A percentile compares a stretch with the other conserved stretches of the same genome.
phyloP scores from a whole-genome alignment of 495 filamentous ascomycete genomes.

The Hyaloscypha variabilis region DNA sequence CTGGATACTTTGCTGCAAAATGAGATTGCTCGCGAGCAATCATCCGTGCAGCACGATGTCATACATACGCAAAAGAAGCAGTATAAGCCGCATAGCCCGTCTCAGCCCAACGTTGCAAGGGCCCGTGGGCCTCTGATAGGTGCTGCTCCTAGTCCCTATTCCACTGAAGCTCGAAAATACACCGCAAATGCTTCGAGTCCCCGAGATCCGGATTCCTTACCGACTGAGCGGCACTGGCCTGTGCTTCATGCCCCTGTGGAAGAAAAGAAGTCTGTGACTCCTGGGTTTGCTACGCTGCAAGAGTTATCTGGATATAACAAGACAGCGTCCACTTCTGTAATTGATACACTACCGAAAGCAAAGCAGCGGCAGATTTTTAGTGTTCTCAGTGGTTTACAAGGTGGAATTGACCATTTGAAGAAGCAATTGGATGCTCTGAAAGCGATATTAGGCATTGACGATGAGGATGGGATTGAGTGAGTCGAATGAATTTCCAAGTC shows the following conservation, averaged over 20 bases:
- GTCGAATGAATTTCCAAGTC: neutral
- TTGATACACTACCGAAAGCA: slow-evolving; percentile 25
- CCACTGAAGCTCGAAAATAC: neutral
- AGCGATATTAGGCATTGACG: slow-evolving; percentile 21
- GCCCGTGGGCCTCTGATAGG: neutral
- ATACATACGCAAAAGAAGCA: slow-evolving; percentile 14
- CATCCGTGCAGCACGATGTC: neutral
- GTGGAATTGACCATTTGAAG: slow-evolving; percentile 27
- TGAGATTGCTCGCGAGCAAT: slow-evolving; percentile 17
- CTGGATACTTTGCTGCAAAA: slow-evolving; percentile 20
- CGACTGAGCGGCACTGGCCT: neutral
- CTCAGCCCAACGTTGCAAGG: slow-evolving; percentile 1
- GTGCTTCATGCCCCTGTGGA: neutral
- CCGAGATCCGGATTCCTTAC: neutral
- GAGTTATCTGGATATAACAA: neutral
- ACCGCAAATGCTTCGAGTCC: neutral
- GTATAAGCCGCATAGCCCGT: slow-evolving; percentile 1
- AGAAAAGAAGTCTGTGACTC: neutral
- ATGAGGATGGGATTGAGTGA: slow-evolving; percentile 1
- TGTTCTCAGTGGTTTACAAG: slow-evolving; percentile 25
- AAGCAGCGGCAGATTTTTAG: slow-evolving; percentile 28
- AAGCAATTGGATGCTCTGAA: slow-evolving; percentile 25
- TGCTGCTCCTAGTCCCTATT: neutral
- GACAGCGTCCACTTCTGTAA: neutral
- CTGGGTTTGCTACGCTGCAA: neutral